A percentile compares a stretch with the other conserved stretches of the same genome.
These are phyloP conservation scores for Agrostemma githago DNA, from an alignment of 148 eudicot species.

Conservation along the genomic window DNA sequence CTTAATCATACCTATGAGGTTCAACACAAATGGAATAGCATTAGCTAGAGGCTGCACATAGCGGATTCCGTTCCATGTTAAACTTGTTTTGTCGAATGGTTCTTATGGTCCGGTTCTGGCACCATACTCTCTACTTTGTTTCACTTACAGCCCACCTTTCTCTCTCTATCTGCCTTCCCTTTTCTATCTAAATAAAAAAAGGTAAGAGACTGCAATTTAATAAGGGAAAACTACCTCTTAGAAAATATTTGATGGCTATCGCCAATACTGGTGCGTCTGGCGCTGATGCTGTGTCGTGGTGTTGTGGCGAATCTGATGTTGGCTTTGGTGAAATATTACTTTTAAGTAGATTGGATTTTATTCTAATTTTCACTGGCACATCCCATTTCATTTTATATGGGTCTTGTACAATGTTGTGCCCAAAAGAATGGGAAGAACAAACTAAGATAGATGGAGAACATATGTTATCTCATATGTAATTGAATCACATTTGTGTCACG, in stretches of 20 bases:
- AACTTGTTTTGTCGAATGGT: too few relatives aligned
- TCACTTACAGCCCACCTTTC: too few relatives aligned
- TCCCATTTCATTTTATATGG: background rate
- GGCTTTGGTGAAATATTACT: background rate
- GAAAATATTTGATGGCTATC: background rate
- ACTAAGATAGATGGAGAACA: background rate
- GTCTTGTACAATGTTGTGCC: slow-evolving; percentile 3
- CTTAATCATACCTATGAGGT: too few relatives aligned
- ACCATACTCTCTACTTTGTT: too few relatives aligned
- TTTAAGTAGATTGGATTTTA: background rate
- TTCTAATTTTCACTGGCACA: background rate
- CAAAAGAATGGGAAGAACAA: slow-evolving; percentile 1
- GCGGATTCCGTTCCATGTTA: too few relatives aligned
- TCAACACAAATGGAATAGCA: too few relatives aligned
- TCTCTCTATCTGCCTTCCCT: too few relatives aligned
- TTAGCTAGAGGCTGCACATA: too few relatives aligned
- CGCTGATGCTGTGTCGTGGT: background rate
- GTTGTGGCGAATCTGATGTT: background rate
- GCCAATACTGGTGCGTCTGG: background rate
- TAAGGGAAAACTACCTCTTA: background rate
- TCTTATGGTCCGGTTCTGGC: too few relatives aligned
- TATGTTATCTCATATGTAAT: background rate
- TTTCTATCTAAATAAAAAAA: too few relatives aligned
- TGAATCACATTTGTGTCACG: background rate
- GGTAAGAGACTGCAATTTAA: too few relatives aligned